phyloP scores from a whole-genome alignment of 352 stramenopile species.

The Globisporangium heterothallicum region DNA sequence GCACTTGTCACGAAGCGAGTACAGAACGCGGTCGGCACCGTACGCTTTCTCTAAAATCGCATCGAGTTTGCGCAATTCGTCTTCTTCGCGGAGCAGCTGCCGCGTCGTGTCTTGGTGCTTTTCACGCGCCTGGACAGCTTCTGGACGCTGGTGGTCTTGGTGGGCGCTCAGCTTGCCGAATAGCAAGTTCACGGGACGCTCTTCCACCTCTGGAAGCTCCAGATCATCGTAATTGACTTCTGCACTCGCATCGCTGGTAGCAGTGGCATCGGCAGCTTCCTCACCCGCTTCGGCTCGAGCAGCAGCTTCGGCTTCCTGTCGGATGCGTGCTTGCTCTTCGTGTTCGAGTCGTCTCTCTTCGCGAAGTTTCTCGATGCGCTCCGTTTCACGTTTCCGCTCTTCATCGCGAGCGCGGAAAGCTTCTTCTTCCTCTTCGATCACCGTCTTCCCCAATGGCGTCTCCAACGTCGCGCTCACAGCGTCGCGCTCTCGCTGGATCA shows the following conservation, averaged over 20 bases:
- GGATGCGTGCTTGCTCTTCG: constrained; percentile 23
- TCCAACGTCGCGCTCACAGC: constrained; percentile 4
- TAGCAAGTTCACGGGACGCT: constrained; percentile 54
- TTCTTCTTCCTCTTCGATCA: constrained; percentile 46
- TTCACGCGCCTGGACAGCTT: constrained; percentile 42
- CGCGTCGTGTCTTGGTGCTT: constrained; percentile 33
- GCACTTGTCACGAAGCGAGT: constrained; percentile 65
- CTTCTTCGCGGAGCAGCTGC: constrained; percentile 31
- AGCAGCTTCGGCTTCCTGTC: constrained; percentile 21
- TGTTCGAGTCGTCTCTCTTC: constrained; percentile 32
- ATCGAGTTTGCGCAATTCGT: constrained; percentile 27
- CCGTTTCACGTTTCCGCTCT: constrained; percentile 39
- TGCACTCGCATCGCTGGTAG: constrained; percentile 11
- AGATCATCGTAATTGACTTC: constrained; percentile 37
- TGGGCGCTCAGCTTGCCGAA: constrained; percentile 43
- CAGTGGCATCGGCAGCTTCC: constrained; percentile 8
- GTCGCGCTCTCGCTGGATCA: constrained; percentile 49
- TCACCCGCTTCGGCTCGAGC: constrained; percentile 10
- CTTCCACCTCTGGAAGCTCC: constrained; percentile 40
- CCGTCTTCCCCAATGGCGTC: constrained; percentile 29
- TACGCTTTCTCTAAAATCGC: constrained; percentile 48
- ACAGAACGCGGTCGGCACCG: constrained; percentile 55
- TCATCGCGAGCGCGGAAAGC: constrained; percentile 48
- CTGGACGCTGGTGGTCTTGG: constrained; percentile 34
- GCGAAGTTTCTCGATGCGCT: constrained; percentile 47